Base-by-base conservation (phyloP, 345 rosid genomes). In the Bruguiera gymnorhiza region DNA sequence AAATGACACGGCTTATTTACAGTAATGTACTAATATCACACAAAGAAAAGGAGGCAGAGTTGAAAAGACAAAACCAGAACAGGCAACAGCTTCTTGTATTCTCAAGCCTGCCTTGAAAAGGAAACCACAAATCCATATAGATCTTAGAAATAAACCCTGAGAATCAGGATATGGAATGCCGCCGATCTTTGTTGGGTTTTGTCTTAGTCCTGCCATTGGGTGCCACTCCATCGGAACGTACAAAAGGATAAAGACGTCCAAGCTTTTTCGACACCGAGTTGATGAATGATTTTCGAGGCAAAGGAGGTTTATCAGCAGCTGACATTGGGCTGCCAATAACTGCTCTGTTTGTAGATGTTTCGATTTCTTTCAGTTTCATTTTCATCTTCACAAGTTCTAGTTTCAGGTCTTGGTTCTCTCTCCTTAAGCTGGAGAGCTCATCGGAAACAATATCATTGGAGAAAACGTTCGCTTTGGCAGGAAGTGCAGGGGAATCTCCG, bases 141-240 rank as follows among this genome's bases (percentile, higher is more conserved):
- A 27, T 21, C 46, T 36, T 6, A 39, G 66, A 59, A 67, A 16
- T 57, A 69, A 63, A 63, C 43, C 7, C 72, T 54, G 16, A 27
- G 72, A 63, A 69, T 94, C 83, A 91, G 65, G 98, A 89, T 75
- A 91, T 84, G 31, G 98, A 91, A 80, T 94, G 98, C 76, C 98
- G 75, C 39, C 96, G 74, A 79, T 89, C 82, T 81, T 94, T 91
- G 50, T 73, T 76, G 2, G 93, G 93, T 76, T 84, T 94, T 8
- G 69, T 83, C 73, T 86, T 79, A 53, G 81, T 76, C 81, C 74
- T 90, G 51, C 76, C 77, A 67, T 69, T 61, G 15, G 89, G 82
- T 61, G 85, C 8, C 50, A 82, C 61, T 34, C 90, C 89, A 65
- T 80, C 85, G 1, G 73, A 46, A 0, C 78, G 80, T 19, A 72